These are phyloP conservation scores for Verticillium dahliae DNA, from an alignment of 2,329 filamentous ascomycete species.

Conservation along the genomic window DNA sequence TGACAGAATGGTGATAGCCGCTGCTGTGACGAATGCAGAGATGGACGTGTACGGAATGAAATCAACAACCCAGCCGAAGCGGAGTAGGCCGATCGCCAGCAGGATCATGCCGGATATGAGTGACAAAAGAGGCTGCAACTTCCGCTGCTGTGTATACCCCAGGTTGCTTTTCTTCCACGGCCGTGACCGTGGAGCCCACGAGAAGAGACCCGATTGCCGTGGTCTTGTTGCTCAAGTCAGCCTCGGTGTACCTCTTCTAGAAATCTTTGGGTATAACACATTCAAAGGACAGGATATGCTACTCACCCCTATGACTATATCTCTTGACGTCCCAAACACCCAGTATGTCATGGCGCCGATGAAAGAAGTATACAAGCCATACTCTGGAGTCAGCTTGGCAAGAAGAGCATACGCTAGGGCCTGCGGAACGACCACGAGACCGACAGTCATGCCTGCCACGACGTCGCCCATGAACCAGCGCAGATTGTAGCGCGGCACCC, in stretches of 20 bases:
- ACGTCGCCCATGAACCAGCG: conserved; percentile 69
- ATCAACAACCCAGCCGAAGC: conserved; percentile 48
- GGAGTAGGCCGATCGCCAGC: conserved; percentile 40
- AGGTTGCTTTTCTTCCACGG: conserved; percentile 26
- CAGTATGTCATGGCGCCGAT: conserved; percentile 75
- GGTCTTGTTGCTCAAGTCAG: conserved; percentile 30
- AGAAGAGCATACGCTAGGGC: conserved; percentile 74
- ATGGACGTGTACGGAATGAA: conserved; percentile 47
- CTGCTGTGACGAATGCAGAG: conserved; percentile 49
- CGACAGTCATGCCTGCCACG: conserved; percentile 58
- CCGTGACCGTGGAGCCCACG: conserved; percentile 36
- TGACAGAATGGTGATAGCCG: conserved; percentile 41
- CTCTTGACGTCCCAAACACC: conserved; percentile 79
- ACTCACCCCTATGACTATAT: conserved; percentile 68
- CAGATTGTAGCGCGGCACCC: conserved; percentile 65
- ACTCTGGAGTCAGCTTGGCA: conserved; percentile 61
- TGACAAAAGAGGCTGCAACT: conserved; percentile 39
- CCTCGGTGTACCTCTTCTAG: no score
- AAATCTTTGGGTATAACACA: no score
- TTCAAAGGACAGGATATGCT: neutral
- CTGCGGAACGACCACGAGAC: conserved; percentile 71
- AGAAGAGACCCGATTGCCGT: conserved; percentile 45
- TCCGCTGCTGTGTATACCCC: conserved; percentile 19
- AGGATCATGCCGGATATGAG: conserved; percentile 42
- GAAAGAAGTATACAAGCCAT: conserved; percentile 75